These are phyloP conservation scores for Martensiomyces pterosporus DNA, from an alignment of 192 early-diverging fungal species.

Conservation along the genomic window DNA sequence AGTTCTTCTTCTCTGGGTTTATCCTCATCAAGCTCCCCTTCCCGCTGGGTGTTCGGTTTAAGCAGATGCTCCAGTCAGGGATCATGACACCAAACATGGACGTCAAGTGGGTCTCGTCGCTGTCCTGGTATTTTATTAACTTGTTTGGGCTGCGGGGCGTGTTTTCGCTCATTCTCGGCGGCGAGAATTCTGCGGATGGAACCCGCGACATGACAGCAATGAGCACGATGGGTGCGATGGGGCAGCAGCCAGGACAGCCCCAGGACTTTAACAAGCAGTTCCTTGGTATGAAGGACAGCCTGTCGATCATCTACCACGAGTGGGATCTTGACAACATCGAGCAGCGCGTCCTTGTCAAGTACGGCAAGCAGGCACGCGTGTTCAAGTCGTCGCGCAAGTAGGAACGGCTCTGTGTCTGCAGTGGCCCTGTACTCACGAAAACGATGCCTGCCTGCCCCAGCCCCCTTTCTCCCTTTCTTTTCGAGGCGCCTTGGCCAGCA, in stretches of 20 bases:
- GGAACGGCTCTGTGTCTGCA: too few relatives aligned
- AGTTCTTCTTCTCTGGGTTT: slow-evolving; percentile 98
- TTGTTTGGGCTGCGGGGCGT: slow-evolving; percentile 91
- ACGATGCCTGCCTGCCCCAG: too few relatives aligned
- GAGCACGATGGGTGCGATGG: slow-evolving; percentile 76
- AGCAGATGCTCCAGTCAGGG: slow-evolving; percentile 95
- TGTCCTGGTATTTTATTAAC: slow-evolving; percentile 99
- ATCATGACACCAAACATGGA: slow-evolving; percentile 96
- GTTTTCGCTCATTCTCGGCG: slow-evolving; percentile 88
- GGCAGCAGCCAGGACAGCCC: slow-evolving; percentile 71
- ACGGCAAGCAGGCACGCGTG: slow-evolving; percentile 53
- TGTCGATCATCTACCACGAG: slow-evolving; percentile 76
- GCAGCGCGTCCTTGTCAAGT: slow-evolving; percentile 72
- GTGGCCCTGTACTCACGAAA: too few relatives aligned
- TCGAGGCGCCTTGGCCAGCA: too few relatives aligned
- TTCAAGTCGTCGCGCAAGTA: slow-evolving; percentile 37
- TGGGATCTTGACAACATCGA: slow-evolving; percentile 81
- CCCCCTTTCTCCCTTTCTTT: too few relatives aligned
- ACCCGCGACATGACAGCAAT: slow-evolving; percentile 90
- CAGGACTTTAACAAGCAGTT: slow-evolving; percentile 83
- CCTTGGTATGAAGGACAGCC: slow-evolving; percentile 81
- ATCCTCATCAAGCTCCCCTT: slow-evolving; percentile 96
- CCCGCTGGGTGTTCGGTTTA: slow-evolving; percentile 93
- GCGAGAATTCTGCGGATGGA: slow-evolving; percentile 82
- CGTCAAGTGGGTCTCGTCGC: slow-evolving; percentile 93